Conservation (phyloP, 2,329 filamentous ascomycete species). For the Talaromyces sp. region DNA sequence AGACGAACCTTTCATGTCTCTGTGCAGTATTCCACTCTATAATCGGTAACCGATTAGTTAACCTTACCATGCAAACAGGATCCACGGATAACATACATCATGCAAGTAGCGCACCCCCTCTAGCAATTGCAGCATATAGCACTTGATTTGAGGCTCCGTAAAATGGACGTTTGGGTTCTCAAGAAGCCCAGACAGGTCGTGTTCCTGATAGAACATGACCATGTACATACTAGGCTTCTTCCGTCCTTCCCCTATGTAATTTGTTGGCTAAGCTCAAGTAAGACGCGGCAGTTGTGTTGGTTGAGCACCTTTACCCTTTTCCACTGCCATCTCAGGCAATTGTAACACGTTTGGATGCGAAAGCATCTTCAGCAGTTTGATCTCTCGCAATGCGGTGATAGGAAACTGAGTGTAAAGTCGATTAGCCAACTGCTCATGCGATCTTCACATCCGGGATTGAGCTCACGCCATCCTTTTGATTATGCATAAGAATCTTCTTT, state of each 20-base stretch:
- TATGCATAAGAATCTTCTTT: constrained; percentile 99
- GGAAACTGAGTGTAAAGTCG: constrained; percentile 59
- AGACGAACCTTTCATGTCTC: constrained; percentile 76
- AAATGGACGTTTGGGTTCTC: constrained; percentile 90
- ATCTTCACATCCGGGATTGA: background rate
- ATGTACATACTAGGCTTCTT: constrained; percentile 87
- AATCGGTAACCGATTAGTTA: constrained; percentile 15
- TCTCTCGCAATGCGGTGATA: constrained; percentile 95
- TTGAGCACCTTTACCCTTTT: constrained; percentile 58
- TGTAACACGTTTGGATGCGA: constrained; percentile 82
- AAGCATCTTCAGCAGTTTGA: constrained; percentile 94
- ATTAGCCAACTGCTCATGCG: background rate
- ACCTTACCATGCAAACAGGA: background rate
- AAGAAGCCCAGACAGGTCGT: constrained; percentile 93
- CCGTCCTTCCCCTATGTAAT: constrained; percentile 61
- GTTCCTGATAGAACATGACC: constrained; percentile 98
- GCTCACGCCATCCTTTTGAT: constrained; percentile 89
- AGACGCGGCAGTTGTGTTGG: constrained; percentile 4
- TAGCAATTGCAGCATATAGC: constrained; percentile 90
- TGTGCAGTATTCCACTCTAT: constrained; percentile 74
- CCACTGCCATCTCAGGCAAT: constrained; percentile 94
- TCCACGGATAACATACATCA: constrained; percentile 46
- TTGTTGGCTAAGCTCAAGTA: constrained; percentile 18
- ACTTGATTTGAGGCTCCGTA: constrained; percentile 89
- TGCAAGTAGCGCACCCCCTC: constrained; percentile 88